Base-by-base conservation (phyloP, 1,284 basidiomycete species). In the Omphalotus olearius region DNA sequence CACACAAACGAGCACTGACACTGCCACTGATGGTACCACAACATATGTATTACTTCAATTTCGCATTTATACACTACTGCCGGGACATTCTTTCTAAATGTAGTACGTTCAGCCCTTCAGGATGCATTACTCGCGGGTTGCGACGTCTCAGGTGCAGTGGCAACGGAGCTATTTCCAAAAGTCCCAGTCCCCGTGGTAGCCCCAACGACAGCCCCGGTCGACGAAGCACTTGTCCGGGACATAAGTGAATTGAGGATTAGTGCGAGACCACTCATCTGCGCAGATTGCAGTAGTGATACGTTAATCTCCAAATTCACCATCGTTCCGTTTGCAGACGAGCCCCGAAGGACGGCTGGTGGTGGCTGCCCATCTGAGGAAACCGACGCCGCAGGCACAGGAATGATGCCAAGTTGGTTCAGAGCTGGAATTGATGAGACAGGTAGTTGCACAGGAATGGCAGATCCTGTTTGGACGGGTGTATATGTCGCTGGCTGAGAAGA, bases 231-330 rank as follows among this genome's bases (percentile, higher is more conserved):
- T 10, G 57, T 57, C 55, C 72, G 64, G 4, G 69, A 66, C 64
- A 83, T 82, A 56, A 89, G 65, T 4, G 82, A 81, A 63, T 86
- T 88, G 54, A 90, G 66, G 7, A 90, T 69, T 54, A 85, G 67
- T 23, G 84, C 84, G 56, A 89, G 60, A 10, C 86, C 85, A 59
- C 75, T 85, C 80, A 87, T 84, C 61, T 90, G 87, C 14, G 77
- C 69, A 11, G 79, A 71, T 62, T 88, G 83, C 50, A 90, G 69
- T 13, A 83, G 66, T 13, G 80, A 81, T 20, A 88, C 79, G 56
- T 89, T 88, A 61, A 90, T 85, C 57, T 90, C 88, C 52, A 90
- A 68, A 60, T 75, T 85, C 55, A 89, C 66, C 73, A 83, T 80
- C 23, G 77, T 76, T 11, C 86, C 87, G 60, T 86, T 82, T 6